Conservation (phyloP, 805 yeast genomes). For the Maudiozyma turicensis region DNA sequence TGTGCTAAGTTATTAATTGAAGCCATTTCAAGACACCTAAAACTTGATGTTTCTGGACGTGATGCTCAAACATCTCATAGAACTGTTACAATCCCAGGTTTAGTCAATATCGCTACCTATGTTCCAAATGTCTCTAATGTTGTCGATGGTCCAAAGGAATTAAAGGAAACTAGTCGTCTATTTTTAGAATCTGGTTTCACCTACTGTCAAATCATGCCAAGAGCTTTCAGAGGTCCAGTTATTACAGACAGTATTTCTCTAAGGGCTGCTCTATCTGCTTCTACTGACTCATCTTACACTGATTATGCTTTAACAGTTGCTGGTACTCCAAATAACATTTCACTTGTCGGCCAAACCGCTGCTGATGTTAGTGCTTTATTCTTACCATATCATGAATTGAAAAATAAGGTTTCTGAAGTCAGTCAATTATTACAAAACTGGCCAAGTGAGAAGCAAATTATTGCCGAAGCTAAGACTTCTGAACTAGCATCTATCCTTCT, state of each 20-base stretch:
- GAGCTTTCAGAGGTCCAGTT: conserved; percentile 48
- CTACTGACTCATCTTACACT: conserved; percentile 55
- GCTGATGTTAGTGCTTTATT: conserved; percentile 66
- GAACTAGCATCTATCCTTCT: conserved; percentile 87
- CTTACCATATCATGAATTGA: conserved; percentile 69
- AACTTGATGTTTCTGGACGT: conserved; percentile 59
- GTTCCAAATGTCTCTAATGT: conserved; percentile 53
- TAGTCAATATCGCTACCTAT: conserved; percentile 72
- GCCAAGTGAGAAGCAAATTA: conserved; percentile 76
- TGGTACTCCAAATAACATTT: conserved; percentile 63
- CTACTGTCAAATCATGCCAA: conserved; percentile 71
- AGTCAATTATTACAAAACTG: conserved; percentile 73
- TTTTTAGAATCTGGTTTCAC: conserved; percentile 84
- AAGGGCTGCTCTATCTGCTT: conserved; percentile 45
- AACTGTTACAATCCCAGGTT: conserved; percentile 76
- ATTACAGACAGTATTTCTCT: conserved; percentile 59
- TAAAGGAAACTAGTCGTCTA: conserved; percentile 58
- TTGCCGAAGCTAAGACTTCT: conserved; percentile 87
- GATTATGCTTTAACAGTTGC: conserved; percentile 79
- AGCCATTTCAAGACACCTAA: conserved; percentile 66
- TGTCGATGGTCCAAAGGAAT: conserved; percentile 39
- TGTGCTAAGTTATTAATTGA: conserved; percentile 92
- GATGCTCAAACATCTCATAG: conserved; percentile 89
- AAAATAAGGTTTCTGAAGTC: conserved; percentile 64
- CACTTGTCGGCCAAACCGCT: conserved; percentile 51